These are phyloP conservation scores for Asterochloris sp. DNA, from an alignment of 139 green algal genomes.

Conservation along the genomic window DNA sequence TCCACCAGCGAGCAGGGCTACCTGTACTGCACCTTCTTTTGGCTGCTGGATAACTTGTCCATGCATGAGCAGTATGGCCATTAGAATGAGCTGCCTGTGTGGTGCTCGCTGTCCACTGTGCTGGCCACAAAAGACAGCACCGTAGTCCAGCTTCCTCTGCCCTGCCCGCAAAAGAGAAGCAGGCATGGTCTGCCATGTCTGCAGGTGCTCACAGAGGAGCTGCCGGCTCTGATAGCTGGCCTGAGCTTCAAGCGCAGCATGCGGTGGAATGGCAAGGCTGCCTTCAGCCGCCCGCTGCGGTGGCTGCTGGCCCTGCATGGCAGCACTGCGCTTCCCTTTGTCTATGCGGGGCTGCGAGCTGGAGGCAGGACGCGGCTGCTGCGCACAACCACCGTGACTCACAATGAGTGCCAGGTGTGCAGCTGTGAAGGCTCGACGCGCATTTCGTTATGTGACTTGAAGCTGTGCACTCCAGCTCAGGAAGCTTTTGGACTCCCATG, in stretches of 20 bases:
- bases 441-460: not conserved
- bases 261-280: slow-evolving; percentile 69
- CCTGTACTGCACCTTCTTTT: no score
- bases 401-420: not conserved
- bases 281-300: slow-evolving; percentile 87
- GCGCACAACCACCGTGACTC: slow-evolving; percentile 38
- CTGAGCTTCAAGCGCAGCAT: slow-evolving; percentile 92
- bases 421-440: no score
- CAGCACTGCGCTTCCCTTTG: slow-evolving; percentile 62
- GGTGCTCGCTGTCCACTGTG: no score
- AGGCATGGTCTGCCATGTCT: not conserved
- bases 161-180: not conserved
- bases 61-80: no score
- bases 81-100: no score
- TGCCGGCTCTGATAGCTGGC: slow-evolving; percentile 44
- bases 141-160: no score
- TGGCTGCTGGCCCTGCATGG: slow-evolving; percentile 96
- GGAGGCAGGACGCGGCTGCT: slow-evolving; percentile 60
- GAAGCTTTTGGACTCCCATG: not conserved
- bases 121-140: no score
- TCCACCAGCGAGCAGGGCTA: no score
- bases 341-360: slow-evolving; percentile 46
- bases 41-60: no score
- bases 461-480: not conserved
- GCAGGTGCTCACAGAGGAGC: slow-evolving; percentile 17